Base-by-base conservation (phyloP, 495 filamentous ascomycete species). In the Penicillium herquei region DNA sequence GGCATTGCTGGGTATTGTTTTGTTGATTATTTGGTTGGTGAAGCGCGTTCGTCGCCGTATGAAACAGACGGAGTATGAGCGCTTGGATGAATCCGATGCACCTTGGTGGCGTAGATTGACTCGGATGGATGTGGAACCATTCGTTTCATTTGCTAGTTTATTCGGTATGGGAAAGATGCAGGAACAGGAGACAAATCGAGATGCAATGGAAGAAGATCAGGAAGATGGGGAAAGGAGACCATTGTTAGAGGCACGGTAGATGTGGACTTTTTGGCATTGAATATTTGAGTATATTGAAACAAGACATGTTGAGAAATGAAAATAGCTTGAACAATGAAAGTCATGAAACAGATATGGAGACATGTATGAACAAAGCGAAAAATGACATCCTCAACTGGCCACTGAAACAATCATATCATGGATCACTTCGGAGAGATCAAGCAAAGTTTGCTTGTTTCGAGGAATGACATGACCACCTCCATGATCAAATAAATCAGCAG, bases 401-500 rank as follows among this genome's bases (percentile, higher is more conserved):
- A 54, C 53, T 7, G 42, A 51, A 18, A 35, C 16, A 18, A 60
- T 59, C 61, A 63, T 63, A 11, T 63, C 57, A n/a, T 46, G 49
- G 3, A 63, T 33, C 21, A 56, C 39, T 1, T 39, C 11, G 33
- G 45, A 18, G 21, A 82, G 61, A 45, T 77, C 69, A 12, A 64
- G 57, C 7, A 81, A 67, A 13, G 74, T 79, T 56, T 79, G 66
- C 34, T 69, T 72, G 39, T 77, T 76, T 42, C 82, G 70, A 0
- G 80, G 81, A 16, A 83, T 71, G 9, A 76, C 73, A 68, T 83
- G 81, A 1, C 82, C 81, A 7, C 77, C 72, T 1, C 78, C 81
- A 55, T 84, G 81, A 60, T 84, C 82, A 51, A 82, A 84, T 21
- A 84, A 64, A 45, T 71, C 65, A 3, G 81, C 77, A 1, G 47